Conservation (phyloP, 208 protist genomes). For the Strigomonas galati region DNA sequence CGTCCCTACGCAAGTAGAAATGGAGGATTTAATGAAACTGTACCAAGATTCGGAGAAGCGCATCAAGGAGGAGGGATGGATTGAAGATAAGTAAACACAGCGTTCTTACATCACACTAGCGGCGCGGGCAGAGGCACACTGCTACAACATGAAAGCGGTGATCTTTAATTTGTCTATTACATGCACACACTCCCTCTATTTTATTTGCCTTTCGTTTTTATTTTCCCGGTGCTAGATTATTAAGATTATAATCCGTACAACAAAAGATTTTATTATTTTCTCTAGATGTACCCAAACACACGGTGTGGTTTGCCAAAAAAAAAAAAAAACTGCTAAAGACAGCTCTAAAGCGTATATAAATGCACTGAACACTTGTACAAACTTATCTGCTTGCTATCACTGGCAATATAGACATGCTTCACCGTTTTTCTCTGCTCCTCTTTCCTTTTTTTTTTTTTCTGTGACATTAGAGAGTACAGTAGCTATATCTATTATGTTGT, state of each 20-base stretch:
- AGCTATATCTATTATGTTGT: constrained; percentile 1
- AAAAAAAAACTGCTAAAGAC: too few relatives aligned
- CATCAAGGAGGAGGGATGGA: constrained; percentile 67
- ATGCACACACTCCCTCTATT: not conserved
- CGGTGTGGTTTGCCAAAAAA: too few relatives aligned
- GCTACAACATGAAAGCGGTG: not conserved
- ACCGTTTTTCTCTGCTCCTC: not conserved
- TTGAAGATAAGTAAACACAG: constrained; percentile 28
- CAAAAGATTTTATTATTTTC: too few relatives aligned
- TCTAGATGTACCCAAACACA: too few relatives aligned
- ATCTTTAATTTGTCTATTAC: constrained; percentile 9
- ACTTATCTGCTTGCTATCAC: too few relatives aligned
- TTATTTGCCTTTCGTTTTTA: constrained; percentile 8
- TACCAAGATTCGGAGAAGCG: constrained; percentile 28
- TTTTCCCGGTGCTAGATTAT: constrained; percentile 4
- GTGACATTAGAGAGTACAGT: too few relatives aligned
- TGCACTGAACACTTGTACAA: too few relatives aligned
- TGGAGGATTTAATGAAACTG: constrained; percentile 41
- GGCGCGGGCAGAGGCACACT: too few relatives aligned
- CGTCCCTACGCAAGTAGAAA: constrained; percentile 33
- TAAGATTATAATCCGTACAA: constrained; percentile 6
- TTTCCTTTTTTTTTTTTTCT: not conserved
- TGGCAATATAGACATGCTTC: too few relatives aligned
- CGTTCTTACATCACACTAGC: too few relatives aligned
- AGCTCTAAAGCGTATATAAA: too few relatives aligned